A percentile compares a stretch with the other conserved stretches of the same genome.
Evolutionary conservation across 169 alveolate genomes (phyloP).

Genomic region (Plasmodium blacklocki): DNA sequence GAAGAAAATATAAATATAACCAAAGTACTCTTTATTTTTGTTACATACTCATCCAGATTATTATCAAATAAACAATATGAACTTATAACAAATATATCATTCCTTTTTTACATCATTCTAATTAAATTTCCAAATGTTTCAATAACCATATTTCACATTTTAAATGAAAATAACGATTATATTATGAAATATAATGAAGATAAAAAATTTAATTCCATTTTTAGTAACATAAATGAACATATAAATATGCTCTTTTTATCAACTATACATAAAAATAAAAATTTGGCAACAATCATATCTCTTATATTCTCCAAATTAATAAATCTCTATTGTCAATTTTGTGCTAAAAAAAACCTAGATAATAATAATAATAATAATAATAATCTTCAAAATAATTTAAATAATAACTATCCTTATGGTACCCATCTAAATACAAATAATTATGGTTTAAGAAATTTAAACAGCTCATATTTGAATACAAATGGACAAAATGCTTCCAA

Average conservation of each 20-base stretch:
- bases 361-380: slow-evolving; percentile 15
- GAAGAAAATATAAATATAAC: slow-evolving; percentile 82
- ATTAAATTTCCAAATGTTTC: slow-evolving; percentile 77
- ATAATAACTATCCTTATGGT: slow-evolving; percentile 57
- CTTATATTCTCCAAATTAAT: slow-evolving; percentile 75
- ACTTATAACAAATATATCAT: slow-evolving; percentile 73
- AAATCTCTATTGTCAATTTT: slow-evolving; percentile 71
- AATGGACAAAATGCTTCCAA: slow-evolving; percentile 46
- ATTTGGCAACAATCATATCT: slow-evolving; percentile 67
- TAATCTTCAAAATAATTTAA: slow-evolving; percentile 34
- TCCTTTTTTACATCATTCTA: slow-evolving; percentile 74
- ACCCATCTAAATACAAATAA: slow-evolving; percentile 58
- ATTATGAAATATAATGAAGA: slow-evolving; percentile 76
- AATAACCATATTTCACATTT: slow-evolving; percentile 76
- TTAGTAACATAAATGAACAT: slow-evolving; percentile 73
- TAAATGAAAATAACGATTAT: slow-evolving; percentile 77
- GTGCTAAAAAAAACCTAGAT: slow-evolving; percentile 51
- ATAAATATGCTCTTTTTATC: slow-evolving; percentile 76
- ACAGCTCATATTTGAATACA: slow-evolving; percentile 56
- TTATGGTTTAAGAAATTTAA: slow-evolving; percentile 52
- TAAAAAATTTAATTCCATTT: slow-evolving; percentile 76
- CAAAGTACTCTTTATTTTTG: slow-evolving; percentile 81
- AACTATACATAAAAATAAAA: slow-evolving; percentile 76
- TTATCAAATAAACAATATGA: slow-evolving; percentile 81
- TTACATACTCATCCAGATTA: slow-evolving; percentile 81